These are phyloP conservation scores for Lentinus tigrinus DNA, from an alignment of 768 basidiomycete species.

Conservation along the genomic window DNA sequence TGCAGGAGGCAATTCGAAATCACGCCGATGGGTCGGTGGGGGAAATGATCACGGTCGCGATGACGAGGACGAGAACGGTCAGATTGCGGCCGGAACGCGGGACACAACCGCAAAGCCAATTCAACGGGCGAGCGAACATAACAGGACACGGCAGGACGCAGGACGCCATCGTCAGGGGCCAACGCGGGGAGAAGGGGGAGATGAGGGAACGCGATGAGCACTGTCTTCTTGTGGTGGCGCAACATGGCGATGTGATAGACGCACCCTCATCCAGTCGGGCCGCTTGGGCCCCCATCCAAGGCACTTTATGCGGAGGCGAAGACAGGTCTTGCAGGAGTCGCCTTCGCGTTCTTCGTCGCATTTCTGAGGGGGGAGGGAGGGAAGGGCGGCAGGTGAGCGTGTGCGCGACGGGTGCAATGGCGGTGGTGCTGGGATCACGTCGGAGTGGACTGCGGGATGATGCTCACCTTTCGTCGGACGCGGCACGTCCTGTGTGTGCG, in stretches of 20 bases:
- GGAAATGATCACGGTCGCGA: not conserved
- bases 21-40: not conserved
- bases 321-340: slow-evolving; percentile 79
- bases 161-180: too few species aligned
- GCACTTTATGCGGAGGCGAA: slow-evolving; percentile 77
- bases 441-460: slow-evolving; percentile 18
- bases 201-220: slow-evolving; percentile 3
- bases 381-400: slow-evolving; percentile 3
- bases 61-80: not conserved
- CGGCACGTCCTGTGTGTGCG: slow-evolving; percentile 68
- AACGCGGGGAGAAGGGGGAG: slow-evolving; percentile 1
- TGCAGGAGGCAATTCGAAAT: not conserved
- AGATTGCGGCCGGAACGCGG: too few species aligned
- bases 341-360: slow-evolving; percentile 81
- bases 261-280: slow-evolving; percentile 88
- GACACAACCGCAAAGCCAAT: too few species aligned
- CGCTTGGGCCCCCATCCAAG: slow-evolving; percentile 82
- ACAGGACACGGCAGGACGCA: too few species aligned
- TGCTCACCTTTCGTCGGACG: slow-evolving; percentile 72
- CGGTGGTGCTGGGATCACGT: slow-evolving; percentile 7
- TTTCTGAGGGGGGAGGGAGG: slow-evolving; percentile 52
- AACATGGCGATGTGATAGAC: slow-evolving; percentile 25
- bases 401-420: not conserved
- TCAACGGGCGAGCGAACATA: too few species aligned
- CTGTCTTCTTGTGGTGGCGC: slow-evolving; percentile 14